Evolutionary conservation across 1,284 basidiomycete genomes (phyloP), one percentile per base, ranked within the genome.

Genomic region (Sanghuangporus weigelae): DNA sequence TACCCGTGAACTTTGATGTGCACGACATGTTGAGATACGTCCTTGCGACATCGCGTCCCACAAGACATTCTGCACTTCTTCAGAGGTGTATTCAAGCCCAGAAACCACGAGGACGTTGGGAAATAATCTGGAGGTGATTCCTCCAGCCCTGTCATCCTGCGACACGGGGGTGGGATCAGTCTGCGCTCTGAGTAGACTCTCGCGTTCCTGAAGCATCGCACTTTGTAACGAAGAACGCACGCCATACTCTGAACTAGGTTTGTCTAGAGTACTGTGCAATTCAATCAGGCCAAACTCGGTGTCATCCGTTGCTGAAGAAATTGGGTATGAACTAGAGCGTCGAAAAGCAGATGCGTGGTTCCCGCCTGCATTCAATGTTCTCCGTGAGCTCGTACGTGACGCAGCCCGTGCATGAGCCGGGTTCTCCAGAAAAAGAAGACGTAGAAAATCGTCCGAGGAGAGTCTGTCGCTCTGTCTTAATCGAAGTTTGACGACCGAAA

Each of bases 21-120:
- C 56, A 19, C 61, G 62, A 16, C 83, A 82, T 19, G 89, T 69
- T 8, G 81, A 71, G 11, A 92, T 73, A 48, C 77, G 76, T 60
- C 76, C 75, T 46, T 87, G 83, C 12, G 78, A 69, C 46, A 93
- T 73, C 0, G 82, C 82, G 21, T 76, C 77, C 8, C 82, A 73
- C 31, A 93, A 73, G 1, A 85, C 79, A 42, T 84, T 77, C 68
- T 93, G 91, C 2, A 83, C 83, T 0, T 79, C 72, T 12, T 78
- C 66, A 40, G 75, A 78, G 0, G 84, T 80, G 67, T 85, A 73
- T 68, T 93, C 90, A 14, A 93, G 76, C 0, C 87, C 86, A 1
- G 88, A 84, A 7, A 92, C 72, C 7, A 92, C 85, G 1, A 93
- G 74, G 1, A 83, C 89, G 50, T 80, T 78, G 0, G 90, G 87